Evolutionary conservation across 2,329 filamentous ascomycete species (phyloP).

Genomic region (Penicillium hordei): DNA sequence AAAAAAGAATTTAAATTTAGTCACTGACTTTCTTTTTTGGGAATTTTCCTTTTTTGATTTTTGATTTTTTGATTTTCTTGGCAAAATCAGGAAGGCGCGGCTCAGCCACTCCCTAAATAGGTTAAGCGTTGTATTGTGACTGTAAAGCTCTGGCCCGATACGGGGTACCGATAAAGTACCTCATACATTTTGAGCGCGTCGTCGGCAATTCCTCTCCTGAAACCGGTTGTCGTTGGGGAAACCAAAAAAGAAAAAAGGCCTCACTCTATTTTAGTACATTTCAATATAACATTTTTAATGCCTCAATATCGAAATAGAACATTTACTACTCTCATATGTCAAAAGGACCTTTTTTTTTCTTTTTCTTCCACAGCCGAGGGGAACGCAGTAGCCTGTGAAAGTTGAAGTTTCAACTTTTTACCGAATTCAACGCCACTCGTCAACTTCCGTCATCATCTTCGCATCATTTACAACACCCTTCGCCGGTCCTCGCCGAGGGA

Average conservation of each 20-base stretch:
- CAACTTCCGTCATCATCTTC: slow-evolving; percentile 24
- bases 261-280: slow-evolving; percentile 13
- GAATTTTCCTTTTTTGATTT: slow-evolving; percentile 12
- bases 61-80: not conserved
- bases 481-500: slow-evolving; percentile 22
- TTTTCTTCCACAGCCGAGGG: slow-evolving; percentile 6
- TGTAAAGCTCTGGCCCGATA: not conserved
- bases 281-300: slow-evolving; percentile 4
- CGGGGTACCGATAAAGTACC: slow-evolving; percentile 16
- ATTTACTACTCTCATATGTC: not conserved
- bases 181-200: slow-evolving; percentile 5
- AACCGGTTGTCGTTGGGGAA: slow-evolving; percentile 28
- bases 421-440: slow-evolving; percentile 18
- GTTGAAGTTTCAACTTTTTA: not conserved
- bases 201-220: slow-evolving; percentile 13
- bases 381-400: slow-evolving; percentile 5
- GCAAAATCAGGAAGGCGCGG: slow-evolving; percentile 13
- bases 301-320: slow-evolving; percentile 11
- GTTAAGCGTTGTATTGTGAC: slow-evolving; percentile 7
- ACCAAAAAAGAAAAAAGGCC: slow-evolving; percentile 19
- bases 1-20: slow-evolving; percentile 30
- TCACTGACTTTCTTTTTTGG: slow-evolving; percentile 14
- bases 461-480: slow-evolving; percentile 21
- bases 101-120: slow-evolving; percentile 16
- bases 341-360: not conserved